Evolutionary conservation across 2,329 filamentous ascomycete genomes (phyloP).

Genomic region (Cercospora berteroae): DNA sequence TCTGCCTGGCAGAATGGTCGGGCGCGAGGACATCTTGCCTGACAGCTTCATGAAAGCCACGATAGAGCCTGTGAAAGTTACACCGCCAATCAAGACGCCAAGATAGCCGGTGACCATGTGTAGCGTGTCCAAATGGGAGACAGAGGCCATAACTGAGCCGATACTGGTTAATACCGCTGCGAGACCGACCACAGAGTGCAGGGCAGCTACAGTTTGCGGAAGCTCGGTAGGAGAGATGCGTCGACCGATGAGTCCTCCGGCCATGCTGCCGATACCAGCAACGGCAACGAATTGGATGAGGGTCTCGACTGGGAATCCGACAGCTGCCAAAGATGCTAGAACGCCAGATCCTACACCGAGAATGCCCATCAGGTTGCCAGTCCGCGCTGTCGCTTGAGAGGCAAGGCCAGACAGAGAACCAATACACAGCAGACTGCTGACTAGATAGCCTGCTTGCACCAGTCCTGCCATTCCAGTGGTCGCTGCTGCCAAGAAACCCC

Average conservation of each 20-base stretch:
- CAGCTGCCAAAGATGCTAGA: constrained; percentile 75
- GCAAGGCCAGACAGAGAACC: constrained; percentile 77
- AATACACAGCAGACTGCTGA: constrained; percentile 82
- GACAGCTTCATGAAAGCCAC: constrained; percentile 87
- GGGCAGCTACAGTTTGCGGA: constrained; percentile 82
- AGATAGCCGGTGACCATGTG: constrained; percentile 85
- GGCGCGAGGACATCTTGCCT: constrained; percentile 76
- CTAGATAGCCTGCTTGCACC: constrained; percentile 82
- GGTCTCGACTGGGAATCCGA: constrained; percentile 75
- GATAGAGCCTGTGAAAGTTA: constrained; percentile 88
- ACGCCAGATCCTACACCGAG: constrained; percentile 81
- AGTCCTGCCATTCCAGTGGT: constrained; percentile 79
- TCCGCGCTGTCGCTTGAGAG: constrained; percentile 76
- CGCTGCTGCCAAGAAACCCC: constrained; percentile 76
- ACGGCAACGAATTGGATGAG: constrained; percentile 76
- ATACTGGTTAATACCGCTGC: constrained; percentile 86
- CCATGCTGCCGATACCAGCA: constrained; percentile 67
- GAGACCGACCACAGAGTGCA: constrained; percentile 87
- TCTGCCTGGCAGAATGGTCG: constrained; percentile 68
- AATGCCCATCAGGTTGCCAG: constrained; percentile 83
- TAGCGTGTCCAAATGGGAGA: constrained; percentile 65
- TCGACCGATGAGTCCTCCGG: constrained; percentile 74
- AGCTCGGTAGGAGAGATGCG: constrained; percentile 85
- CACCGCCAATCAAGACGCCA: constrained; percentile 75
- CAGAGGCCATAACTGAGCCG: constrained; percentile 75